phyloP scores from a whole-genome alignment of 2,329 filamentous ascomycete species.

The Microdochium paspali region DNA sequence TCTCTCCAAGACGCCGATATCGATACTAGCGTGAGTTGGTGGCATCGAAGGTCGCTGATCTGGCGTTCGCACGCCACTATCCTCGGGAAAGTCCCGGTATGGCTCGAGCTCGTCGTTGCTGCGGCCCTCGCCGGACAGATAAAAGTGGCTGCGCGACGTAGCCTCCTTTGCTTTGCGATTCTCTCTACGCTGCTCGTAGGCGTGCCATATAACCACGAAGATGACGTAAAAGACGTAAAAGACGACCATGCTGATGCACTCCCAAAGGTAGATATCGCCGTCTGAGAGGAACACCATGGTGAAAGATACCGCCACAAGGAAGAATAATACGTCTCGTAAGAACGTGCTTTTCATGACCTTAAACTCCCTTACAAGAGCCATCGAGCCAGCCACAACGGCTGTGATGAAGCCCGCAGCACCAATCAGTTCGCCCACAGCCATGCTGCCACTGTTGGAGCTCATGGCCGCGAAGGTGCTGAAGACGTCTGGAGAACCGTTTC shows the following conservation, averaged over 20 bases:
- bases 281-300: conserved; percentile 83
- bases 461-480: conserved; percentile 99
- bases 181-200: conserved; percentile 60
- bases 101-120: conserved; percentile 46
- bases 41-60: conserved; percentile 16
- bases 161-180: conserved; percentile 55
- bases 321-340: conserved; percentile 84
- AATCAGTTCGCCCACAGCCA: conserved; percentile 91
- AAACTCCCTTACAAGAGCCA: conserved; percentile 95
- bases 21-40: conserved; percentile 18
- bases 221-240: conserved; percentile 87
- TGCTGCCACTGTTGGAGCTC: conserved; percentile 91
- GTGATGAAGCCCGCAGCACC: conserved; percentile 95
- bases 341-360: conserved; percentile 84
- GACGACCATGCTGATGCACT: conserved; percentile 80
- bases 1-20: conserved; percentile 34
- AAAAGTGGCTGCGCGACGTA: conserved; percentile 65
- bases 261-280: conserved; percentile 76
- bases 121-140: conserved; percentile 41
- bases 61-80: conserved; percentile 30
- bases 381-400: conserved; percentile 89
- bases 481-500: conserved; percentile 95
- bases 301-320: conserved; percentile 77
- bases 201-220: conserved; percentile 87
- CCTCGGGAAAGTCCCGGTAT: conserved; percentile 56